These are phyloP conservation scores for Ceratocystis variospora DNA, from an alignment of 2,329 filamentous ascomycete species.

Conservation along the genomic window DNA sequence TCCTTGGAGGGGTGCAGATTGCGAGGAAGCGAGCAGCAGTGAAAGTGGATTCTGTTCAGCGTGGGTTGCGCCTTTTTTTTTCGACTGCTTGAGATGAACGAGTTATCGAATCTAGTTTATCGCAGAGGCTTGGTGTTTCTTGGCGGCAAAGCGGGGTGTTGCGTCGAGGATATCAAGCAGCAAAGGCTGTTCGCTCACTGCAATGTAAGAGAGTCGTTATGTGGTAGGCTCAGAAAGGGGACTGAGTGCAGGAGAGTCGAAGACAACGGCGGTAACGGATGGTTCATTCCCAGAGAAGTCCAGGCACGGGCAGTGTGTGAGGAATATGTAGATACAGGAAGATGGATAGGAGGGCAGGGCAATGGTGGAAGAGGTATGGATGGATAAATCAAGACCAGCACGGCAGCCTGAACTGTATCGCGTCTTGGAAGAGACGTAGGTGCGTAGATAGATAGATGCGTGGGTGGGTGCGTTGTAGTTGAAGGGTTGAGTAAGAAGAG, in stretches of 20 bases:
- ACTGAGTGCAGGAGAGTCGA: slow-evolving; percentile 1
- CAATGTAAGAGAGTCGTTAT: slow-evolving; percentile 6
- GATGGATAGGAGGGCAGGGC: not conserved
- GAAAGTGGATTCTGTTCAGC: not conserved
- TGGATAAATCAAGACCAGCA: not conserved
- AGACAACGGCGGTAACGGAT: not conserved
- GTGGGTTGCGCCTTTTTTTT: not conserved
- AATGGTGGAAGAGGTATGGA: not conserved
- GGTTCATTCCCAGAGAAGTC: slow-evolving; percentile 5
- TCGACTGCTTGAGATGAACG: not conserved
- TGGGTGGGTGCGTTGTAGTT: not conserved
- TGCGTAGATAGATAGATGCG: not conserved
- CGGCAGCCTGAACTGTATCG: too few species aligned
- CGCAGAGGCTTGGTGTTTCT: not conserved
- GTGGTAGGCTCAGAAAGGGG: not conserved
- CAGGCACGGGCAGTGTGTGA: not conserved
- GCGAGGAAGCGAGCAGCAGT: not conserved
- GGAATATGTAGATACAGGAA: not conserved
- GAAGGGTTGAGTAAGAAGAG: not conserved
- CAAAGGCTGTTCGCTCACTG: not conserved
- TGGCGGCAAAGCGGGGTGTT: not conserved
- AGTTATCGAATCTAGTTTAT: not conserved
- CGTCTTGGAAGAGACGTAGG: too few species aligned
- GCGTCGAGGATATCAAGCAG: not conserved
- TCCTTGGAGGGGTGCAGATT: not conserved